These are phyloP conservation scores for Erythrophleum ivorense DNA, from an alignment of 331 rosid species.

Conservation along the genomic window DNA sequence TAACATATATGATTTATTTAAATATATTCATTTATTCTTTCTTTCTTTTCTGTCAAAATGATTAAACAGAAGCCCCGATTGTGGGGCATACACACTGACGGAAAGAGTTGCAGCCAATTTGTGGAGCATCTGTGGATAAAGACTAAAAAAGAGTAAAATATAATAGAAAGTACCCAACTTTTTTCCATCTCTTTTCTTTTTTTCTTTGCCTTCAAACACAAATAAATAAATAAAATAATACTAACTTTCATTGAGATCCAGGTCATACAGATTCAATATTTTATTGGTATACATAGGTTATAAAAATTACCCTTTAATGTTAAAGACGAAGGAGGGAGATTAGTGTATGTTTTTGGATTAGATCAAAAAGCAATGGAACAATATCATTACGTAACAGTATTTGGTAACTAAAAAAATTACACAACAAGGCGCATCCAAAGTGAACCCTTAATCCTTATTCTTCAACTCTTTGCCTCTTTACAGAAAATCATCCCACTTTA, in stretches of 20 bases:
- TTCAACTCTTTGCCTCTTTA: neutral
- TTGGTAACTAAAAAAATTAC: constrained; percentile 5
- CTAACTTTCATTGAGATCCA: neutral
- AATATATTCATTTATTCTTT: too few species aligned
- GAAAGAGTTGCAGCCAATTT: constrained; percentile 43
- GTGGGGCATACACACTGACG: constrained; percentile 11
- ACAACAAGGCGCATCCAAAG: constrained; percentile 4
- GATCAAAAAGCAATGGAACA: constrained; percentile 25
- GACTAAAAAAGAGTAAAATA: constrained; percentile 34
- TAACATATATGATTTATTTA: too few species aligned
- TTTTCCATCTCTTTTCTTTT: constrained; percentile 5
- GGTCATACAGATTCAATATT: neutral
- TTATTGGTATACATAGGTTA: neutral
- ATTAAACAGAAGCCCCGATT: constrained; percentile 35
- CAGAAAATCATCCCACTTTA: neutral
- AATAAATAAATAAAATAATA: neutral
- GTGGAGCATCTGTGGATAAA: constrained; percentile 34
- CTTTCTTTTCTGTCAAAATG: constrained; percentile 11
- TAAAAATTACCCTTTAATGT: neutral
- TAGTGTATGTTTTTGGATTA: neutral
- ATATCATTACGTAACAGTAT: constrained; percentile 8
- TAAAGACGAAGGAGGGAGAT: neutral
- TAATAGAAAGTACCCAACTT: constrained; percentile 31
- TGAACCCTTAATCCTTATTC: neutral
- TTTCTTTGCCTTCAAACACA: neutral